Conservation (phyloP, 495 filamentous ascomycete genomes). For the Bacidia rubella region DNA sequence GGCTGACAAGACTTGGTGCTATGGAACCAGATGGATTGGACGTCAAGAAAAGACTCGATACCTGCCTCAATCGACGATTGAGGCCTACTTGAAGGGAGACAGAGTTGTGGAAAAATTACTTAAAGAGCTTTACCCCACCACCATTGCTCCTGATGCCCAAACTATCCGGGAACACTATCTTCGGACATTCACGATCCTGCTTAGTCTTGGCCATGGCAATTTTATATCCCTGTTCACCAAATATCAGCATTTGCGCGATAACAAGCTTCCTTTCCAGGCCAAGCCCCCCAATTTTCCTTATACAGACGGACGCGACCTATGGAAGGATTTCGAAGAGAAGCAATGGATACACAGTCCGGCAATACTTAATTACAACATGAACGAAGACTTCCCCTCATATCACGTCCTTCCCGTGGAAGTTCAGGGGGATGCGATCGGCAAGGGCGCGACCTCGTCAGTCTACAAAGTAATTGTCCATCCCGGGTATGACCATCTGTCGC, state of each 20-base stretch:
- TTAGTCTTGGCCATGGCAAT: neutral
- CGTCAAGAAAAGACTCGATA: neutral
- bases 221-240: neutral
- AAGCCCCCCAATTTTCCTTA: neutral
- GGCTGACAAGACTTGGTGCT: neutral
- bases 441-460: constrained; percentile 5
- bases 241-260: neutral
- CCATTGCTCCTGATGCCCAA: constrained; percentile 2
- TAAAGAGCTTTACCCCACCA: neutral
- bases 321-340: neutral
- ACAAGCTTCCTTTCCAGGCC: neutral
- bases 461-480: neutral
- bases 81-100: neutral
- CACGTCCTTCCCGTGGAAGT: constrained; percentile 3
- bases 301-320: neutral
- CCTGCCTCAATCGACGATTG: neutral
- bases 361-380: neutral
- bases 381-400: neutral
- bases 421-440: neutral
- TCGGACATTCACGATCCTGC: constrained; percentile 7
- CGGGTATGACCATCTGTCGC: neutral
- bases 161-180: constrained; percentile 5
- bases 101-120: neutral
- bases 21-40: neutral
- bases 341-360: constrained; percentile 9